These are phyloP conservation scores for Lepraria neglecta DNA, from an alignment of 495 filamentous ascomycete species.

Conservation along the genomic window DNA sequence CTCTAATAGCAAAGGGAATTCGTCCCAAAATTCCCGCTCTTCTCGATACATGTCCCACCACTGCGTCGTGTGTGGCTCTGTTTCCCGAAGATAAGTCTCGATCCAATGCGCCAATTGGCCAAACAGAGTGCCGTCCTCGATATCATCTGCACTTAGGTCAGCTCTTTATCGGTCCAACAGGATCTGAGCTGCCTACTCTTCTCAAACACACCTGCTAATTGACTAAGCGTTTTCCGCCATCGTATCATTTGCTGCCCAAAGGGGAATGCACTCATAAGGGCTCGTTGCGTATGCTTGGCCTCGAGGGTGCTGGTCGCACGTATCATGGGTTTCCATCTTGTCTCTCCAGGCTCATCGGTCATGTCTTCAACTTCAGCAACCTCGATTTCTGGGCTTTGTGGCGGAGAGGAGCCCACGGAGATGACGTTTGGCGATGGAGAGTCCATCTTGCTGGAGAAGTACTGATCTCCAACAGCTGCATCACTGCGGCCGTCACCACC, in stretches of 20 bases:
- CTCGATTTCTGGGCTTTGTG: conserved; percentile 49
- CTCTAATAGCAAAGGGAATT: conserved; percentile 42
- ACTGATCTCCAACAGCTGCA: background rate
- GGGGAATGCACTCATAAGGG: conserved; percentile 26
- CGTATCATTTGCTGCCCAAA: conserved; percentile 18
- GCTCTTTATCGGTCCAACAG: conserved; percentile 31
- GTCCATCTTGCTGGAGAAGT: conserved; percentile 3
- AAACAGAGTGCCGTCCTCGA: conserved; percentile 30
- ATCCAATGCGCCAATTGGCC: conserved; percentile 32
- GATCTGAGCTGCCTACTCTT: conserved; percentile 34
- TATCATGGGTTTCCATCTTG: conserved; percentile 40
- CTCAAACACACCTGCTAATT: conserved; percentile 38
- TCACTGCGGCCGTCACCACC: conserved; percentile 1
- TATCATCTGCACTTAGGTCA: conserved; percentile 35
- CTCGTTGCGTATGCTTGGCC: conserved; percentile 15
- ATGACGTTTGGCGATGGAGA: conserved; percentile 33
- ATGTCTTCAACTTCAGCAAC: conserved; percentile 52
- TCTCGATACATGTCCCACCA: conserved; percentile 35
- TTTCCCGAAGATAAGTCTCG: conserved; percentile 25
- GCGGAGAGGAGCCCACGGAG: conserved; percentile 46
- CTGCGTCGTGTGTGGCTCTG: conserved; percentile 22
- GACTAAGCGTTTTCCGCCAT: conserved; percentile 37
- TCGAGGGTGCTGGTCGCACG: conserved; percentile 29
- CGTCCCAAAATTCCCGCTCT: conserved; percentile 49
- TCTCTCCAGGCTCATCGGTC: conserved; percentile 41